These are phyloP conservation scores for Metrosideros polymorpha DNA, from an alignment of 441 rosid species.

Conservation along the genomic window DNA sequence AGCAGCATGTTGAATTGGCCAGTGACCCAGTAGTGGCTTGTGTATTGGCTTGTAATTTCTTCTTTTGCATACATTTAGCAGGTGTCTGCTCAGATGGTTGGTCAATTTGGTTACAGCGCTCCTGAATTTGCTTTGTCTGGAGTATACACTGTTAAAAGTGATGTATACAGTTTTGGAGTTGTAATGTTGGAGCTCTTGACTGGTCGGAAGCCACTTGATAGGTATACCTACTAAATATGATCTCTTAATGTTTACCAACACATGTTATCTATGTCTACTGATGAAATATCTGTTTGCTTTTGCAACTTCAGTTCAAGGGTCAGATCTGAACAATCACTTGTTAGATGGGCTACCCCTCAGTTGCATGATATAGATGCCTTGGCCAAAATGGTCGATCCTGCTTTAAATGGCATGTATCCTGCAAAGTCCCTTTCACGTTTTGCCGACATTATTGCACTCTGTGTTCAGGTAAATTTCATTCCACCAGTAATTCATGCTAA, in stretches of 20 bases:
- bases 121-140: constrained; percentile 96
- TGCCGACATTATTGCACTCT: constrained; percentile 88
- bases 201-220: constrained; percentile 95
- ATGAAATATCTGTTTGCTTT: neutral
- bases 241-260: neutral
- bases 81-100: constrained; percentile 88
- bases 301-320: constrained; percentile 47
- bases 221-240: constrained; percentile 30
- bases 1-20: neutral
- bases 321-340: constrained; percentile 88
- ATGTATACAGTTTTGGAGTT: constrained; percentile 95
- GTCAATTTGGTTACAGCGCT: constrained; percentile 93
- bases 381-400: constrained; percentile 94
- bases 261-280: neutral
- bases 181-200: constrained; percentile 96
- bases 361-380: constrained; percentile 92
- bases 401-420: constrained; percentile 91
- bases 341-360: constrained; percentile 99
- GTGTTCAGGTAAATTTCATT: constrained; percentile 67
- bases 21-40: neutral
- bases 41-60: neutral
- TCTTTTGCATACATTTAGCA: constrained; percentile 16
- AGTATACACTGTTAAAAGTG: constrained; percentile 88
- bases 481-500: neutral
- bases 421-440: constrained; percentile 96